Percentiles rank a stretch among this genome's conserved stretches.
phyloP scores from a whole-genome alignment of 208 protist species.

The Leishmania braziliensis region DNA sequence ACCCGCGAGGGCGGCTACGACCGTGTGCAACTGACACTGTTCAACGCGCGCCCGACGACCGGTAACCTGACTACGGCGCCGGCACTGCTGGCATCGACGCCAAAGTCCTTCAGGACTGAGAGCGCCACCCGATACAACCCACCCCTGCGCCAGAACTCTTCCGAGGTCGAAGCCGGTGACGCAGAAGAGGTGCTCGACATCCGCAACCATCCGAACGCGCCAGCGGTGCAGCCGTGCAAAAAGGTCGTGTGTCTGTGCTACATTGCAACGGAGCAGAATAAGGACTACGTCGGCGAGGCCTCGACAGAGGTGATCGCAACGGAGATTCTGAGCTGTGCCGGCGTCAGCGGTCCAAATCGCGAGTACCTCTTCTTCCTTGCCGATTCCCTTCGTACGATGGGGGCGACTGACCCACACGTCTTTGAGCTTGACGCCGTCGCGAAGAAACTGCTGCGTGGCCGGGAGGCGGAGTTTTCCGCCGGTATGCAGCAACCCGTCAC shows the following conservation, averaged over 20 bases:
- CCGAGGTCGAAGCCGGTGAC: conserved; percentile 16
- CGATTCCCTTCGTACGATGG: conserved; percentile 59
- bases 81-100: conserved; percentile 4
- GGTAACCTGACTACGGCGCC: conserved; percentile 24
- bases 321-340: conserved; percentile 54
- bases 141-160: conserved; percentile 14
- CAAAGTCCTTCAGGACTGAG: conserved; percentile 24
- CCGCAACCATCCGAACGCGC: conserved; percentile 27
- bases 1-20: conserved; percentile 74
- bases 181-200: conserved; percentile 22
- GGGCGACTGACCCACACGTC: conserved; percentile 60
- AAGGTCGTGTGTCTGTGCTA: conserved; percentile 67
- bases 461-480: conserved; percentile 22
- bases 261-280: conserved; percentile 66
- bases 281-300: conserved; percentile 62
- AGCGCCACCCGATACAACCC: background rate
- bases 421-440: conserved; percentile 63
- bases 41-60: conserved; percentile 32
- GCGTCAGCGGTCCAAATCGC: conserved; percentile 69
- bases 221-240: conserved; percentile 32
- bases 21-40: conserved; percentile 52
- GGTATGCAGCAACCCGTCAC: conserved; percentile 9
- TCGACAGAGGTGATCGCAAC: conserved; percentile 65
- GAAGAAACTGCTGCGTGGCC: conserved; percentile 38
- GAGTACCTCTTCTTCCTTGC: conserved; percentile 84